phyloP scores from a whole-genome alignment of 169 alveolate genomes.

The Plasmodium knowlesi region DNA sequence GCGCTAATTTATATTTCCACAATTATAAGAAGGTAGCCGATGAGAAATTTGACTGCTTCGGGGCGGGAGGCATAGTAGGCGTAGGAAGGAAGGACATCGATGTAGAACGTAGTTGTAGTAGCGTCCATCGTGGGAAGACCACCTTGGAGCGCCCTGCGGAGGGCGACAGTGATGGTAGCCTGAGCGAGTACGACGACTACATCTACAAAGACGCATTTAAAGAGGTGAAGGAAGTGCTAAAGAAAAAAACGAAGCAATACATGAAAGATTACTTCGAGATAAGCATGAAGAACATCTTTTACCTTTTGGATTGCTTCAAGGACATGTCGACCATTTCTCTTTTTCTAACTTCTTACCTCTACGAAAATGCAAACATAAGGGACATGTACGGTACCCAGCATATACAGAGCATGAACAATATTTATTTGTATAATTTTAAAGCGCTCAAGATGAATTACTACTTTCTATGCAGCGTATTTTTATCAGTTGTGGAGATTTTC shows the following conservation, averaged over 20 bases:
- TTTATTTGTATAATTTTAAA: slow-evolving; percentile 36
- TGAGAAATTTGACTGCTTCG: neutral
- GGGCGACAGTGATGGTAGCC: neutral
- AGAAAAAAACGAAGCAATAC: slow-evolving; percentile 20
- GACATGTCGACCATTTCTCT: slow-evolving; percentile 11
- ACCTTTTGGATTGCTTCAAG: slow-evolving; percentile 27
- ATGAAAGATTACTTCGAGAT: neutral
- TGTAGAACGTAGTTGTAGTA: too few species aligned
- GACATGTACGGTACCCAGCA: slow-evolving; percentile 9
- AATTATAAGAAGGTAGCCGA: slow-evolving; percentile 24
- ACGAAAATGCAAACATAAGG: slow-evolving; percentile 16
- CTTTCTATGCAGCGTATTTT: slow-evolving; percentile 31
- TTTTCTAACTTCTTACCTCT: slow-evolving; percentile 29
- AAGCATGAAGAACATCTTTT: slow-evolving; percentile 25
- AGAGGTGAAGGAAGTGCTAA: slow-evolving; percentile 17
- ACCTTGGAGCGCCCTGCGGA: neutral
- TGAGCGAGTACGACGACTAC: slow-evolving; percentile 34
- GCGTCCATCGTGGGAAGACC: neutral
- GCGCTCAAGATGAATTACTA: slow-evolving; percentile 27
- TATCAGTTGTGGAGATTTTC: slow-evolving; percentile 1
- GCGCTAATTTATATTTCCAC: slow-evolving; percentile 31
- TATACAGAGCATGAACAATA: slow-evolving; percentile 37
- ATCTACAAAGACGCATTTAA: slow-evolving; percentile 29
- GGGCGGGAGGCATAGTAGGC: too few species aligned
- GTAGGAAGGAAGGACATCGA: too few species aligned